phyloP scores from a whole-genome alignment of 83 land plant species.

The Picea mariana region DNA sequence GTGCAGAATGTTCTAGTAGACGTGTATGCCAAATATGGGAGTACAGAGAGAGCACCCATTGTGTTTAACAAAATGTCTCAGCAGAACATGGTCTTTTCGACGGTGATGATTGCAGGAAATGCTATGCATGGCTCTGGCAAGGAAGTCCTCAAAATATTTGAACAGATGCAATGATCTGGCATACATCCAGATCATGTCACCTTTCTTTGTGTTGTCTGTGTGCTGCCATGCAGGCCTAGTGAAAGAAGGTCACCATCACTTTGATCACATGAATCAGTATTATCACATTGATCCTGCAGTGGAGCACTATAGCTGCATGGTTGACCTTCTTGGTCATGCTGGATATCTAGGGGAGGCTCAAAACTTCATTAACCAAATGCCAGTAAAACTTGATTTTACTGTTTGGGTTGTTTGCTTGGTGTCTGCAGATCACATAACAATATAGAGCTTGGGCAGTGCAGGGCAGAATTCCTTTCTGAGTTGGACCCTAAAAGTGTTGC shows the following conservation, averaged over 20 bases:
- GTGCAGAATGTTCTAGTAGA: background rate
- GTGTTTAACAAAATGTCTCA: constrained; percentile 35
- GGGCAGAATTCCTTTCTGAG: constrained; percentile 33
- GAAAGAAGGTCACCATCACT: constrained; percentile 31
- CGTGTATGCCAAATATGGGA: constrained; percentile 19
- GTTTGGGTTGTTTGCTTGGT: constrained; percentile 51
- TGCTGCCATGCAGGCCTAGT: constrained; percentile 48
- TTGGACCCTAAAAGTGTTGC: constrained; percentile 48
- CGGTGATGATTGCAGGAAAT: constrained; percentile 46
- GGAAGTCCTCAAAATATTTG: constrained; percentile 30
- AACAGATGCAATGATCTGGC: constrained; percentile 32
- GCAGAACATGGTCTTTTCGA: constrained; percentile 36
- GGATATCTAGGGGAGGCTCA: constrained; percentile 38
- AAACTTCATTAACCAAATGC: constrained; percentile 41
- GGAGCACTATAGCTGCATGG: constrained; percentile 57
- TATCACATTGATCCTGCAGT: constrained; percentile 25
- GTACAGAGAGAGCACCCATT: constrained; percentile 30
- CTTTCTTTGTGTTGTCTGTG: constrained; percentile 40
- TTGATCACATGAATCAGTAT: constrained; percentile 27
- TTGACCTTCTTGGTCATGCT: constrained; percentile 47
- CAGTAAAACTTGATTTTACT: constrained; percentile 36
- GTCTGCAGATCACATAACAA: constrained; percentile 46
- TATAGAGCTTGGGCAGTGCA: constrained; percentile 27
- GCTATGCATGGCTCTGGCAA: constrained; percentile 43
- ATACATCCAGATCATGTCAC: constrained; percentile 46